Evolutionary conservation across 495 filamentous ascomycete genomes (phyloP).

Genomic region (Thozetella sp.): DNA sequence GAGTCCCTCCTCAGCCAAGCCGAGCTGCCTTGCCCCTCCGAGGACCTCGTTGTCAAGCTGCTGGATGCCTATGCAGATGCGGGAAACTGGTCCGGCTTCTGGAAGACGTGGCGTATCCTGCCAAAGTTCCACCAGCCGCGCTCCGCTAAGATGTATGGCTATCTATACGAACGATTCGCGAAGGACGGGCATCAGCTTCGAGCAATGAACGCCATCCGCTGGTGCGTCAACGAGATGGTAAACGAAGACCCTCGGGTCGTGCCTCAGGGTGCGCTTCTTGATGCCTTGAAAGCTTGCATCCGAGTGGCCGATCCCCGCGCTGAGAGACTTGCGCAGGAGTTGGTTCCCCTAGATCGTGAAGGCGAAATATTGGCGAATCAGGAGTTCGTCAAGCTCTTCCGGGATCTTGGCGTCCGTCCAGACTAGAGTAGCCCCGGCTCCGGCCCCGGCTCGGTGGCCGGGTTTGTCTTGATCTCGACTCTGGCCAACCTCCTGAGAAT

Average conservation of each 20-base stretch:
- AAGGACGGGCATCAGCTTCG: conserved; percentile 42
- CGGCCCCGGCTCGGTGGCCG: no score
- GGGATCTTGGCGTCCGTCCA: background rate
- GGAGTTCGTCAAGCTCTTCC: conserved; percentile 3
- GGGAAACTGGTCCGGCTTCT: conserved; percentile 57
- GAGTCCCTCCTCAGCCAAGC: conserved; percentile 20
- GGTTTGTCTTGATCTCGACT: no score
- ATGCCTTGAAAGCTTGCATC: conserved; percentile 51
- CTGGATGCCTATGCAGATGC: conserved; percentile 38
- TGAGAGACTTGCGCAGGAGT: conserved; percentile 8
- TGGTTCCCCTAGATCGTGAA: background rate
- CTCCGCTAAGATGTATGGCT: conserved; percentile 55
- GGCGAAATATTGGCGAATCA: conserved; percentile 2
- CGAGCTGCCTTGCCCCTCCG: conserved; percentile 46
- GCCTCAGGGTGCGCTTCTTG: conserved; percentile 33
- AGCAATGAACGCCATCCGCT: conserved; percentile 50
- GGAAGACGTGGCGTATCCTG: conserved; percentile 61
- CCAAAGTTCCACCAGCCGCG: conserved; percentile 50
- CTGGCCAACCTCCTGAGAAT: no score
- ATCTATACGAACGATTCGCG: conserved; percentile 55
- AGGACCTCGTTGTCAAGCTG: conserved; percentile 47
- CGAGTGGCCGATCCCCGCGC: conserved; percentile 51
- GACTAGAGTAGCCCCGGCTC: background rate
- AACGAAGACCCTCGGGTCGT: conserved; percentile 58
- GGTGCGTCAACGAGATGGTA: conserved; percentile 57